A percentile compares a stretch with the other conserved stretches of the same genome.
Evolutionary conservation across 805 yeast genomes (phyloP).

Genomic region (Ogataea pini): DNA sequence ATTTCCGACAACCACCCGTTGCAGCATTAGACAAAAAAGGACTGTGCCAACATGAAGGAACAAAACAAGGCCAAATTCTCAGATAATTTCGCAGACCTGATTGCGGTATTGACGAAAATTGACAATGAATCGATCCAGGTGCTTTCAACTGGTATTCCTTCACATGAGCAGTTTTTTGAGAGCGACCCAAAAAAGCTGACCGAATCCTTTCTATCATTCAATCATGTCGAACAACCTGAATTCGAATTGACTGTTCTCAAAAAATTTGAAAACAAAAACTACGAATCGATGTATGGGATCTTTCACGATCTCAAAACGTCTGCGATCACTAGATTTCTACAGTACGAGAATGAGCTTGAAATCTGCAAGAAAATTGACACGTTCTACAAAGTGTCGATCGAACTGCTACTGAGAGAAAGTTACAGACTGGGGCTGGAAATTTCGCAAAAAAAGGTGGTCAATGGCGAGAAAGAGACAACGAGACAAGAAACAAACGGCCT

Average conservation of each 20-base stretch:
- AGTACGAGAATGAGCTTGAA: conserved; percentile 48
- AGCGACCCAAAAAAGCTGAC: conserved; percentile 43
- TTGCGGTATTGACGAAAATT: conserved; percentile 23
- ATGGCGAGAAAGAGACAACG: no score
- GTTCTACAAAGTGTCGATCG: conserved; percentile 62
- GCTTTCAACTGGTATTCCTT: conserved; percentile 39
- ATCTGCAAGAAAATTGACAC: conserved; percentile 57
- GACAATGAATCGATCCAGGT: conserved; percentile 24
- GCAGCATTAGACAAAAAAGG: no score
- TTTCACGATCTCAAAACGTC: conserved; percentile 70
- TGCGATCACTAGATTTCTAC: conserved; percentile 47
- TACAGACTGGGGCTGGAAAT: conserved; percentile 35
- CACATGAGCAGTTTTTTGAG: conserved; percentile 43
- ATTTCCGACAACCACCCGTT: no score
- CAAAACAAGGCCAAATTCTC: neutral
- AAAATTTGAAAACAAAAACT: conserved; percentile 41
- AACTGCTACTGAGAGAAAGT: conserved; percentile 63
- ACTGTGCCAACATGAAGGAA: neutral
- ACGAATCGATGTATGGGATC: conserved; percentile 52
- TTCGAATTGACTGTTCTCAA: conserved; percentile 32
- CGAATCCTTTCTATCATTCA: conserved; percentile 41
- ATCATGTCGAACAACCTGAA: conserved; percentile 34
- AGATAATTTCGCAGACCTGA: conserved; percentile 23
- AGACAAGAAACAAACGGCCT: neutral
- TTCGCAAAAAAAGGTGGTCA: conserved; percentile 3